These are phyloP conservation scores for Scedosporium dehoogii DNA, from an alignment of 2,329 filamentous ascomycete genomes.

Conservation along the genomic window DNA sequence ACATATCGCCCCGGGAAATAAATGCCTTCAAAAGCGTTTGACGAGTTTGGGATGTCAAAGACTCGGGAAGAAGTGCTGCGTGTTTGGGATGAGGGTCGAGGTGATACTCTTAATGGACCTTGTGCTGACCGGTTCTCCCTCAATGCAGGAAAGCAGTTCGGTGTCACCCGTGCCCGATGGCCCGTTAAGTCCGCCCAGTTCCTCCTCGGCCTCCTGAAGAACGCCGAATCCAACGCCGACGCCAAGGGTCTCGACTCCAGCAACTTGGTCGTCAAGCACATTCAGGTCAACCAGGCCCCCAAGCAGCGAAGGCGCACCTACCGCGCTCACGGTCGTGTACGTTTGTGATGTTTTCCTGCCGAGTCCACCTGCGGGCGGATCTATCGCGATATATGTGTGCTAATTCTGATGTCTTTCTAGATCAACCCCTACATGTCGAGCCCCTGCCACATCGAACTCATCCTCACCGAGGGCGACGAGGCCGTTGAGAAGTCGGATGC, in stretches of 20 bases:
- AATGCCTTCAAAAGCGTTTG: neutral
- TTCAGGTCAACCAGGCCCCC: constrained; percentile 99
- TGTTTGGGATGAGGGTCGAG: neutral
- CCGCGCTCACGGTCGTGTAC: constrained; percentile 99
- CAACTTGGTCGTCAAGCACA: constrained; percentile 99
- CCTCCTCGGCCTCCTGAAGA: constrained; percentile 93
- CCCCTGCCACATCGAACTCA: constrained; percentile 99
- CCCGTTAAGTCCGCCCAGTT: constrained; percentile 99
- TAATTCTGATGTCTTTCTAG: constrained; percentile 31
- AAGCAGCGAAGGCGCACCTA: constrained; percentile 99
- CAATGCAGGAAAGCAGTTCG: constrained; percentile 85
- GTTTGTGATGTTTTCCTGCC: constrained; percentile 30
- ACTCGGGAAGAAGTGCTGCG: no score
- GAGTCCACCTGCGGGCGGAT: neutral
- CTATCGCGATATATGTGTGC: neutral
- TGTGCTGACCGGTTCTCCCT: constrained; percentile 1
- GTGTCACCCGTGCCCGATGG: constrained; percentile 97
- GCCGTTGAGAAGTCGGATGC: constrained; percentile 78
- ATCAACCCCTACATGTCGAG: constrained; percentile 99
- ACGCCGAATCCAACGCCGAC: constrained; percentile 94
- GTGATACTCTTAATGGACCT: neutral
- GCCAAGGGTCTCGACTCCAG: constrained; percentile 95
- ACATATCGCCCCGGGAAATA: neutral
- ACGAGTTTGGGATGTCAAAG: neutral
- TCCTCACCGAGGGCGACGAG: constrained; percentile 97